Conservation (phyloP, 2,329 filamentous ascomycete genomes). For the Aspergillus luchuensis region DNA sequence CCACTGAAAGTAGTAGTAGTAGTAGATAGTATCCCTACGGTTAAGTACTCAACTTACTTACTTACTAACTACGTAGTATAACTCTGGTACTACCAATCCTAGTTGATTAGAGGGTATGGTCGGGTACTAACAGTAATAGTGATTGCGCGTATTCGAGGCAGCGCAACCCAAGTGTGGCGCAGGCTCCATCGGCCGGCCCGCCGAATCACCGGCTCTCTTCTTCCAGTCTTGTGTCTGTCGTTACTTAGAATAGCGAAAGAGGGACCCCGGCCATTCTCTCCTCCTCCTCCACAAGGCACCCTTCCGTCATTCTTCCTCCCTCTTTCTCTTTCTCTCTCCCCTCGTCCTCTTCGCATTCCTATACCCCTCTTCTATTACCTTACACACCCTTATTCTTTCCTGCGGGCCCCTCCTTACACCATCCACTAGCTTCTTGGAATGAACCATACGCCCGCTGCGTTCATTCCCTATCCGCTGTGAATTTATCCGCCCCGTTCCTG, state of each 20-base stretch:
- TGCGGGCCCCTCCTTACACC: background rate
- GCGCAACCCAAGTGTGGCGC: slow-evolving; percentile 26
- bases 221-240: background rate
- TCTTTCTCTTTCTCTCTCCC: slow-evolving; percentile 11
- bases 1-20: background rate
- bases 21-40: background rate
- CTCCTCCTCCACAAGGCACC: slow-evolving; percentile 15
- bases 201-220: slow-evolving; percentile 3
- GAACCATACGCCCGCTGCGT: slow-evolving; percentile 19
- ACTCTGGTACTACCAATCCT: background rate
- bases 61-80: too few species aligned
- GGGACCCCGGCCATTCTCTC: background rate
- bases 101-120: background rate
- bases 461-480: slow-evolving; percentile 18
- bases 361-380: slow-evolving; percentile 1
- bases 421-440: slow-evolving; percentile 17
- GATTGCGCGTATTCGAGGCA: slow-evolving; percentile 20
- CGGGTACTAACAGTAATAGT: slow-evolving; percentile 6
- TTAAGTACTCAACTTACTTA: background rate
- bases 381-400: background rate
- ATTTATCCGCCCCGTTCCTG: slow-evolving; percentile 15
- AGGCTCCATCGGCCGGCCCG: slow-evolving; percentile 19
- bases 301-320: slow-evolving; percentile 22
- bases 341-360: slow-evolving; percentile 4
- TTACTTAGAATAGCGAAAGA: too few species aligned